phyloP scores from a whole-genome alignment of 768 basidiomycete genomes.

The Lepiota venenata region DNA sequence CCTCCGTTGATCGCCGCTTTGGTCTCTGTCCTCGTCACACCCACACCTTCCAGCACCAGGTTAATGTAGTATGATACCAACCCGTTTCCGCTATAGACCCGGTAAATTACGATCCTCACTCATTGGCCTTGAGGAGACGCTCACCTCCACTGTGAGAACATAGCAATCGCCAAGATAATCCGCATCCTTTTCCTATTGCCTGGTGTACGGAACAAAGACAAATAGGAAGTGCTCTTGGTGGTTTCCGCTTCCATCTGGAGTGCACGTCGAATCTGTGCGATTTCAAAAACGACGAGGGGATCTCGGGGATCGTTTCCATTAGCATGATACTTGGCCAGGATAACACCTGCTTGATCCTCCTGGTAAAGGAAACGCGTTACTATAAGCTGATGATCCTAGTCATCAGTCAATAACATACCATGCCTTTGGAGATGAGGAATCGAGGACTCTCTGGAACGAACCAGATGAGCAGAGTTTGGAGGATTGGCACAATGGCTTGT shows the following conservation, averaged over 20 bases:
- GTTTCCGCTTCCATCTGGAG: constrained; percentile 59
- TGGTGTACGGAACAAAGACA: constrained; percentile 51
- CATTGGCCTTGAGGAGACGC: constrained; percentile 10
- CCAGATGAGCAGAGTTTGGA: constrained; percentile 57
- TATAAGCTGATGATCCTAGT: neutral
- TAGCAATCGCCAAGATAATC: constrained; percentile 61
- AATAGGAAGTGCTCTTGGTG: constrained; percentile 43
- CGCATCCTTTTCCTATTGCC: constrained; percentile 70
- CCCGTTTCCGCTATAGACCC: constrained; percentile 51
- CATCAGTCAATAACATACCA: constrained; percentile 30
- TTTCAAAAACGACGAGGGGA: constrained; percentile 52
- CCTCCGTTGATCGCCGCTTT: constrained; percentile 60
- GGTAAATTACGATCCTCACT: neutral
- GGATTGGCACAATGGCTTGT: constrained; percentile 54
- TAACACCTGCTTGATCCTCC: constrained; percentile 55
- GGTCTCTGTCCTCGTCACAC: constrained; percentile 48
- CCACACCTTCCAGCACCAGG: constrained; percentile 61
- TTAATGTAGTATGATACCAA: constrained; percentile 75
- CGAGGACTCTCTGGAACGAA: constrained; percentile 69
- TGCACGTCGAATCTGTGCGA: constrained; percentile 70
- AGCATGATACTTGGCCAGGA: constrained; percentile 74
- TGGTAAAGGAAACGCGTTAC: constrained; percentile 14
- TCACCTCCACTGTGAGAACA: constrained; percentile 77
- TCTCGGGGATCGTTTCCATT: constrained; percentile 55
- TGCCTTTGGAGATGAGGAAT: constrained; percentile 59